These are phyloP conservation scores for Diaporthe longicolla DNA, from an alignment of 2,329 filamentous ascomycete species.

Conservation along the genomic window DNA sequence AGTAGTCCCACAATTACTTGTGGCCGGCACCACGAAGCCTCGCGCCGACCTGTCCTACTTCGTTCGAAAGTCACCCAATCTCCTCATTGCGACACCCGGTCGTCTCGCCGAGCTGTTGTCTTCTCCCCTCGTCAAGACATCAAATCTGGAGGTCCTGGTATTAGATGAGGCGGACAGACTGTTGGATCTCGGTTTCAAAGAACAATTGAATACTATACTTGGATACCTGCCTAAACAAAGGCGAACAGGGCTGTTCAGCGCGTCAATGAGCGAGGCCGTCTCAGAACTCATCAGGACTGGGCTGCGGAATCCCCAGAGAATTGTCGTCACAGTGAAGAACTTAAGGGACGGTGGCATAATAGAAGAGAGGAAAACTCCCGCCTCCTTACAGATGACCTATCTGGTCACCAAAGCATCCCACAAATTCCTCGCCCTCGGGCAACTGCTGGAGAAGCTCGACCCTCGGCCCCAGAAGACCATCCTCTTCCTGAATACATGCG, in stretches of 20 bases:
- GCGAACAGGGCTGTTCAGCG: slow-evolving; percentile 93
- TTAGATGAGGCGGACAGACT: slow-evolving; percentile 95
- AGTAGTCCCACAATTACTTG: slow-evolving; percentile 88
- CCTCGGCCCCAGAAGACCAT: slow-evolving; percentile 87
- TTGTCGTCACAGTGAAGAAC: slow-evolving; percentile 91
- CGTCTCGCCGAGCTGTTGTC: slow-evolving; percentile 88
- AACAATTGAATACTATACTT: slow-evolving; percentile 88
- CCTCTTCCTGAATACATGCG: slow-evolving; percentile 88
- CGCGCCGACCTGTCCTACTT: slow-evolving; percentile 91
- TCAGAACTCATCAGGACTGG: slow-evolving; percentile 94
- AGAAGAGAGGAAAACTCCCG: slow-evolving; percentile 89
- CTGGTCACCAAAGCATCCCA: slow-evolving; percentile 80
- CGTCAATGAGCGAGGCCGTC: slow-evolving; percentile 95
- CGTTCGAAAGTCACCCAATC: slow-evolving; percentile 85
- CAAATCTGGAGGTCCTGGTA: slow-evolving; percentile 91
- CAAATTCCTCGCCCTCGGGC: slow-evolving; percentile 82
- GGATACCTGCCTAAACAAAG: slow-evolving; percentile 90
- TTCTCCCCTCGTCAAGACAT: slow-evolving; percentile 89
- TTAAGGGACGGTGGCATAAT: slow-evolving; percentile 73
- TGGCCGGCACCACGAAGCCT: slow-evolving; percentile 84
- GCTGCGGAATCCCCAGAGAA: slow-evolving; percentile 92
- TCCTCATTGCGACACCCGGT: slow-evolving; percentile 92
- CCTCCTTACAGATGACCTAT: slow-evolving; percentile 93
- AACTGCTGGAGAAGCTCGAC: slow-evolving; percentile 78
- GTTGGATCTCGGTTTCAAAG: slow-evolving; percentile 93